Base-by-base conservation (phyloP, 208 protist species). In the Crithidia bombi region DNA sequence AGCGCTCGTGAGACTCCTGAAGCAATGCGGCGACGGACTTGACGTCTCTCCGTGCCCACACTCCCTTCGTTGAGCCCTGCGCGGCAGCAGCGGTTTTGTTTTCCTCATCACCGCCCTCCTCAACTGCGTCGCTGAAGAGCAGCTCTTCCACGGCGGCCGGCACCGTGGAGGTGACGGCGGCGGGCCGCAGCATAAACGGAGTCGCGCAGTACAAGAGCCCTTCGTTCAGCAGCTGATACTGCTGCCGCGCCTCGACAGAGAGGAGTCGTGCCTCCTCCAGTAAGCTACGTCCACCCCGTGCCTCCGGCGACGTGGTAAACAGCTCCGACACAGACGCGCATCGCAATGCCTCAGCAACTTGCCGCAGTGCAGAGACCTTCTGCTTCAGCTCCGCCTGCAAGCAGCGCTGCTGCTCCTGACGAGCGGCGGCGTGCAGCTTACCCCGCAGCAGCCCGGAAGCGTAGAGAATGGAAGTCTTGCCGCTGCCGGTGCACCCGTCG, bases 391-490 rank as follows among this genome's bases (percentile, higher is more conserved):
- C 23, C 0, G 58, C 58, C 26, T 83, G 67, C 54, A 87, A 63
- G n/a, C 61, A 66, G n/a, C 65, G 71, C 65, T 88, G 79, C 57
- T 92, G 85, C 65, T 91, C 80, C 63, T 80, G 70, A 1, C 90
- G 86, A 14, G 84, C 75, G 25, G 52, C 58, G 11, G 75, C 74
- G 32, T 87, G 76, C 58, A 86, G 74, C 52, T 76, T 70, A 38
- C 90, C 90, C 4, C 81, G 79, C 26, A 80, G 75, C 49, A 87
- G 44, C 28, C 83, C 82, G 1, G 76, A 69, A 12, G 90, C 82
- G 55, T 81, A 78, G 32, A 93, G 76, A 9, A 93, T 66, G 33
- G 83, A 77, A 3, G 90, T 91, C 62, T 93, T 93, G 17, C 90
- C 90, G 50, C 86, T 91, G 19, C 90, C 90, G 2, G 79, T 79